These are phyloP conservation scores for Xylona heveae DNA, from an alignment of 495 filamentous ascomycete genomes.

Conservation along the genomic window DNA sequence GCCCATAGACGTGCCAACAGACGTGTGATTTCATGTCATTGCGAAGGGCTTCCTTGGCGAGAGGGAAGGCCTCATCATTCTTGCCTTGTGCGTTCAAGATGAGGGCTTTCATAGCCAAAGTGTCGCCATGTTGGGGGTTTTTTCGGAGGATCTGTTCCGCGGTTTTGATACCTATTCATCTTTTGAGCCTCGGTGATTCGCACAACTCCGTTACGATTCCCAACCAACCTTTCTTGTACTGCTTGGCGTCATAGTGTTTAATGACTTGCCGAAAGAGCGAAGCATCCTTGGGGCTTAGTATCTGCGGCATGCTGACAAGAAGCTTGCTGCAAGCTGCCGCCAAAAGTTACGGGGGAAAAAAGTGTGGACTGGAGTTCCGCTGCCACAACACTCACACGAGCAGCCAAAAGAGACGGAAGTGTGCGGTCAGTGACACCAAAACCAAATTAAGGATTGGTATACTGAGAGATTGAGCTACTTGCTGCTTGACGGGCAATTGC, in stretches of 20 bases:
- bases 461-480: too few species aligned
- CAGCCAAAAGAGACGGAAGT: too few species aligned
- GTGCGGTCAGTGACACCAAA: too few species aligned
- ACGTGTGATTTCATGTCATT: conserved; percentile 98
- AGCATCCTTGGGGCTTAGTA: conserved; percentile 71
- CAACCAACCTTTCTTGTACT: conserved; percentile 74
- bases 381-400: too few species aligned
- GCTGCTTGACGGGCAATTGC: too few species aligned
- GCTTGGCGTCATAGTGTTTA: conserved; percentile 90
- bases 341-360: too few species aligned
- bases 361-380: too few species aligned
- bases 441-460: too few species aligned
- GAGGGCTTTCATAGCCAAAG: conserved; percentile 94
- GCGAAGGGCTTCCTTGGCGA: conserved; percentile 76
- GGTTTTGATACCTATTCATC: conserved; percentile 50
- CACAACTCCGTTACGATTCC: conserved; percentile 2
- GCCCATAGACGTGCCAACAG: conserved; percentile 98
- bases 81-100: conserved; percentile 85
- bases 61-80: conserved; percentile 74
- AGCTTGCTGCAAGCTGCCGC: too few species aligned
- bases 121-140: conserved; percentile 91
- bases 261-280: conserved; percentile 86
- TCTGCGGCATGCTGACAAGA: conserved; percentile 42
- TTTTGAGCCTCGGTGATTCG: conserved; percentile 4
- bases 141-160: conserved; percentile 89